Conservation (phyloP, 148 eudicot species). For the Camellia sinensis region DNA sequence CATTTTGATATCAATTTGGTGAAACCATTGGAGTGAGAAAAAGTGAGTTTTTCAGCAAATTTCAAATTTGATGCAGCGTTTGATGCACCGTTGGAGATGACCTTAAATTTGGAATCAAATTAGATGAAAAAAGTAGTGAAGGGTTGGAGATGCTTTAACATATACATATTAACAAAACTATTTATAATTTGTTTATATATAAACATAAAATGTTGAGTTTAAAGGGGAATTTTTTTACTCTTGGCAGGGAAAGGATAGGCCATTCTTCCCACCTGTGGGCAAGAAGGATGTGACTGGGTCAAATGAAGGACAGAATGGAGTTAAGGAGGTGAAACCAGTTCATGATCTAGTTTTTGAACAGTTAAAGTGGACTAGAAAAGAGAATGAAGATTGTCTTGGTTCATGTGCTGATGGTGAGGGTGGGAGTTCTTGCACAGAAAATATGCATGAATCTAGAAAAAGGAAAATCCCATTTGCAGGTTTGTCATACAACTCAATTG, state of each 20-base stretch:
- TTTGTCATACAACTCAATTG: conserved; percentile 12
- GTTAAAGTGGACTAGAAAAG: conserved; percentile 37
- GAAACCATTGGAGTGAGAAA: no score
- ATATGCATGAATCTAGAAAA: conserved; percentile 31
- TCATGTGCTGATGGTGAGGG: conserved; percentile 12
- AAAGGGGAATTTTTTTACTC: background rate
- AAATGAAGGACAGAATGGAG: conserved; percentile 14
- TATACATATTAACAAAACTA: background rate
- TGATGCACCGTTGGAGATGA: no score
- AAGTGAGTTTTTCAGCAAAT: no score
- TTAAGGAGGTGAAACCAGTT: conserved; percentile 21
- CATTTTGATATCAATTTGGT: no score
- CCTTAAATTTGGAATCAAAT: no score
- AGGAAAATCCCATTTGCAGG: conserved; percentile 42
- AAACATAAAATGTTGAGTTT: background rate
- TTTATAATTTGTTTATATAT: background rate
- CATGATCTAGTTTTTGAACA: conserved; percentile 55
- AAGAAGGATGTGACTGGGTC: conserved; percentile 10
- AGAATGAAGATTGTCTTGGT: conserved; percentile 6
- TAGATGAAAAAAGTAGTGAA: no score
- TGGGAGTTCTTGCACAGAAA: conserved; percentile 7
- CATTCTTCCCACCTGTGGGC: conserved; percentile 23
- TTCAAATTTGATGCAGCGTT: no score
- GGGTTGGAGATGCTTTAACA: no score
- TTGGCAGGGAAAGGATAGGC: conserved; percentile 38